Evolutionary conservation across 768 basidiomycete genomes (phyloP).

Genomic region (Lenzites betulinus): DNA sequence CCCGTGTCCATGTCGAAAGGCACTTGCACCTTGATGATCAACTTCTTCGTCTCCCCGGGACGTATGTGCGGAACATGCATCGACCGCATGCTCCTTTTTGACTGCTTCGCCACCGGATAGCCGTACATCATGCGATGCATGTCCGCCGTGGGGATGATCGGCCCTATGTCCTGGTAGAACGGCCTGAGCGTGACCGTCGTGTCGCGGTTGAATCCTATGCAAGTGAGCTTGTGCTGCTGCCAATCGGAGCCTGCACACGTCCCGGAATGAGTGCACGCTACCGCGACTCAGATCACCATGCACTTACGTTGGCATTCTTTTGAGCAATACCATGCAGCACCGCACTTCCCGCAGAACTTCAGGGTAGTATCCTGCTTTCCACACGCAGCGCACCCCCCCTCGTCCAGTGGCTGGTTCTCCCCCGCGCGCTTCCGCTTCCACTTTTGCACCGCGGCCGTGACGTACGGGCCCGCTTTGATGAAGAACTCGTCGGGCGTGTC

Average conservation of each 20-base stretch:
- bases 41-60: constrained; percentile 36
- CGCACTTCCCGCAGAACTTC: constrained; percentile 48
- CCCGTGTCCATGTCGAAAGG: constrained; percentile 29
- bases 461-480: constrained; percentile 42
- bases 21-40: constrained; percentile 59
- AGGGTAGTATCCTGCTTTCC: constrained; percentile 33
- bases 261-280: background rate
- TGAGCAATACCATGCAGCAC: constrained; percentile 53
- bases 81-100: constrained; percentile 23
- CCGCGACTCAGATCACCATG: too few species aligned
- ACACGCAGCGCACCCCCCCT: constrained; percentile 48
- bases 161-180: constrained; percentile 32
- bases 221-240: constrained; percentile 49
- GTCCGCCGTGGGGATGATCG: constrained; percentile 32
- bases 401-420: constrained; percentile 42
- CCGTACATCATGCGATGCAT: constrained; percentile 35
- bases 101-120: constrained; percentile 26
- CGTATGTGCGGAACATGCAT: constrained; percentile 24
- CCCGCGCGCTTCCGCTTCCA: constrained; percentile 52
- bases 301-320: constrained; percentile 53
- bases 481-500: constrained; percentile 35
- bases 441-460: constrained; percentile 45
- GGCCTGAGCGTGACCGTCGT: constrained; percentile 52
- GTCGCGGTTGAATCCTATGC: constrained; percentile 45
- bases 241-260: constrained; percentile 33